Base-by-base conservation (phyloP, 2,329 filamentous ascomycete species). In the Aureobasidium sp. region DNA sequence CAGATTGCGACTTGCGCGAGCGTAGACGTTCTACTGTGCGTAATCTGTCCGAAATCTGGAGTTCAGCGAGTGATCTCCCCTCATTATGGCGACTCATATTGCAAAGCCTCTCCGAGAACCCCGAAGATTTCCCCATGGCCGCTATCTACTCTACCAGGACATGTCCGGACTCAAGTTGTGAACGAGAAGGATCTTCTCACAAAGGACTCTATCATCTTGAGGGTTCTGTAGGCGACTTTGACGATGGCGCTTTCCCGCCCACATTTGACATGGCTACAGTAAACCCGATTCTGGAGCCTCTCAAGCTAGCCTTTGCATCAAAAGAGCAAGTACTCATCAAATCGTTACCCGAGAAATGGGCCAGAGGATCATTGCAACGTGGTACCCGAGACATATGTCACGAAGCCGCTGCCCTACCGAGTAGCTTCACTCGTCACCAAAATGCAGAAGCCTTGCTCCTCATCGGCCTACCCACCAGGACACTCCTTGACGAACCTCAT, bases 391-490 rank as follows among this genome's bases (percentile, higher is more conserved):
- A 59, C 31, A 14, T 29, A 1, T 59, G 44, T 36, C 41, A 15
- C n/a, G 56, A 59, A 22, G 56, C 56, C 9, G 36, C 22, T 6
- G 45, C 49, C n/a, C 17, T 59, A 5, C 56, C 56, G 11, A 49
- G 44, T 22, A 59, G 56, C 17, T 27, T 49, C 15, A 41, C 56
- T 15, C 20, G 36, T 14, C 27, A 39, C 5, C 56, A 59, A 31
- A 34, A 45, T 41, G 56, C 47, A 14, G 45, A 63, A 20, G 62
- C 51, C 5, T 29, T 65, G 20, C 45, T 65, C 2, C 41, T 65
- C 1, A 37, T 63, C 4, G 64, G 64, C 3, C n/a, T 65, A 14
- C 44, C 61, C 14, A 60, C 58, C 15, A 45, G 58, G 7, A 49
- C 58, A n/a, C 53, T 39, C 2, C 61, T 59, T 29, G 56, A 55